Base-by-base conservation (phyloP, 139 green algal genomes). In the Chlorella sp. region DNA sequence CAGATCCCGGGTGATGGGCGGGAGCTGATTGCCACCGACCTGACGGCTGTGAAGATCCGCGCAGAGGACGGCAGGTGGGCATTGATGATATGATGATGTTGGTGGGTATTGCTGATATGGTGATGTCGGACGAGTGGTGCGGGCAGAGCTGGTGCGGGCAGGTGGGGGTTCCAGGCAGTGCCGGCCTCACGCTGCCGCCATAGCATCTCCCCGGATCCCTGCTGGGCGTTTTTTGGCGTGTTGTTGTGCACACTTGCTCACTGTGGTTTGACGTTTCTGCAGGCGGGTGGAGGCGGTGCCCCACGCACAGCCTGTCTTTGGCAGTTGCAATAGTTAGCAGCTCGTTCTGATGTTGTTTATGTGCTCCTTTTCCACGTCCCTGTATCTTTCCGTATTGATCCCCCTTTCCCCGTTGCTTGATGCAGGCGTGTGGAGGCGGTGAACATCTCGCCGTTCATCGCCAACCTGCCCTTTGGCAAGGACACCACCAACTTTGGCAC, bases 381-480 rank as follows among this genome's bases (percentile, higher is more conserved):
- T n/a, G n/a, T n/a, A n/a, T n/a, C n/a, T n/a, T n/a, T n/a, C n/a
- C n/a, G n/a, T n/a, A n/a, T n/a, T n/a, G n/a, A n/a, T n/a, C n/a
- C n/a, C n/a, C n/a, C n/a, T n/a, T n/a, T n/a, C n/a, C n/a, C n/a
- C n/a, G n/a, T n/a, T n/a, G n/a, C n/a, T n/a, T n/a, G n/a, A n/a
- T n/a, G n/a, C 76, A 82, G 93, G 46, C 81, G 81, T 3, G 93
- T 96, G 41, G 81, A 88, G 60, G 85, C 46, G 6, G 91, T 95
- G 1, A 91, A 96, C 83, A 94, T 96, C 75, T 94, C 89, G 3
- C 89, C 90, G 22, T 96, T 93, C 85, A 93, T 96, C 65, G 69
- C 69, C 43, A 93, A 92, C 83, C 89, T 96, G 43, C 93, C 93
- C 6, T 86, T 78, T 30, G 89, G 87, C 20, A 83, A 83, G 30